Evolutionary conservation across 140 eudicot species (phyloP).

Genomic region (Senecio squalidus): DNA sequence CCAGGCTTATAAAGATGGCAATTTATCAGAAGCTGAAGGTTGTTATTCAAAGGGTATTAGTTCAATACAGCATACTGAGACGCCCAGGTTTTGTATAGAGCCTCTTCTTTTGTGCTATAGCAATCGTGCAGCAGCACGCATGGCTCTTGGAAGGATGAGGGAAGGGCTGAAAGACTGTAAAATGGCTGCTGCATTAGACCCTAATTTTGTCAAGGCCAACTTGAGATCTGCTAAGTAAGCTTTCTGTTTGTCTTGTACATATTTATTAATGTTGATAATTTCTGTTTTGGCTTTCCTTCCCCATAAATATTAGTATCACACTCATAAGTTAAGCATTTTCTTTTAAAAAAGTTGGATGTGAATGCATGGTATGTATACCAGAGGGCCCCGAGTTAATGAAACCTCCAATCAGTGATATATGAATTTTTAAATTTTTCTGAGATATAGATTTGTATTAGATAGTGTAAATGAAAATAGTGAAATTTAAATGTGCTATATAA

Average conservation of each 20-base stretch:
- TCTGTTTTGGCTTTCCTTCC: neutral
- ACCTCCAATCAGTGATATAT: too few relatives aligned
- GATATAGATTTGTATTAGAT: too few relatives aligned
- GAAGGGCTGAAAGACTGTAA: constrained; percentile 85
- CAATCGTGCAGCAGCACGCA: constrained; percentile 93
- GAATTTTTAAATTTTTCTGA: too few relatives aligned
- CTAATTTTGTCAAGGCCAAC: constrained; percentile 59
- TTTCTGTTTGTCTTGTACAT: constrained; percentile 1
- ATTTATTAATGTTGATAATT: neutral
- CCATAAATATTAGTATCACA: neutral
- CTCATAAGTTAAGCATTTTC: neutral
- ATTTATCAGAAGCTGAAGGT: constrained; percentile 68
- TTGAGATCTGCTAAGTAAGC: constrained; percentile 93
- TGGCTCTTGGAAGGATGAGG: constrained; percentile 88
- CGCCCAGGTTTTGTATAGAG: constrained; percentile 33
- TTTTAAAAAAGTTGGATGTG: neutral
- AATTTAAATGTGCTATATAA: neutral
- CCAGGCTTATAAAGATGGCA: constrained; percentile 73
- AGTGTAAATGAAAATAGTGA: too few relatives aligned
- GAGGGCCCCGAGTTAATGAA: too few relatives aligned
- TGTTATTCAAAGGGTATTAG: constrained; percentile 75
- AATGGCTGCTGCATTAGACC: constrained; percentile 61
- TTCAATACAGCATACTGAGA: constrained; percentile 26
- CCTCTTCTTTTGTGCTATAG: constrained; percentile 90
- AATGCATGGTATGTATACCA: neutral